These are phyloP conservation scores for Taxillus chinensis DNA, from an alignment of 164 flowering plant species.

Conservation along the genomic window DNA sequence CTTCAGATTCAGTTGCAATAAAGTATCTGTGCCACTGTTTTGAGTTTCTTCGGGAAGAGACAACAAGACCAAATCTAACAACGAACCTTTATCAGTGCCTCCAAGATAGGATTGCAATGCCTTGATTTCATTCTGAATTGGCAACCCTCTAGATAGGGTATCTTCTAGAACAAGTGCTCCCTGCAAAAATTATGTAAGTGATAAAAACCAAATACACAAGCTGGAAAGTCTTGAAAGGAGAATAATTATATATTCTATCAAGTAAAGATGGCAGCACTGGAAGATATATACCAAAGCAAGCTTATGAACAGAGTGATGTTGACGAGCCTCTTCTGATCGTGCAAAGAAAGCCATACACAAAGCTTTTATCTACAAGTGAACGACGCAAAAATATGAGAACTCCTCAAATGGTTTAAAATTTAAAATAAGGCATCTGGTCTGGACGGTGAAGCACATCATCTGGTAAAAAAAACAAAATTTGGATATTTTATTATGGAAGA, in stretches of 20 bases:
- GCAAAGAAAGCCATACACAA: slow-evolving; percentile 96
- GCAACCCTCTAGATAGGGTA: slow-evolving; percentile 81
- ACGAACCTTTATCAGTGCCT: slow-evolving; percentile 63
- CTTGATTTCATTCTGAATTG: slow-evolving; percentile 63
- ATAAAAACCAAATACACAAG: background rate
- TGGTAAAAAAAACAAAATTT: too few species aligned
- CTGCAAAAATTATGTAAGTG: slow-evolving; percentile 25
- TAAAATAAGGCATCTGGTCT: background rate
- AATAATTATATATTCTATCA: background rate
- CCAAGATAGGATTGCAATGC: slow-evolving; percentile 51
- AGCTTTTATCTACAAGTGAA: slow-evolving; percentile 63
- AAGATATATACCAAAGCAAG: slow-evolving; percentile 66
- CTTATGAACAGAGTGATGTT: slow-evolving; percentile 78
- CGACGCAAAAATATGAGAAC: background rate
- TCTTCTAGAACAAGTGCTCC: slow-evolving; percentile 89
- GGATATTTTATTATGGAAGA: too few species aligned
- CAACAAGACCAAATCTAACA: slow-evolving; percentile 67
- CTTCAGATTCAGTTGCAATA: slow-evolving; percentile 66
- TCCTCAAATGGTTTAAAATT: background rate
- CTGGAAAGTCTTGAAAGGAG: background rate
- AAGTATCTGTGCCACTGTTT: slow-evolving; percentile 55
- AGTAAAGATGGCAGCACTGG: background rate
- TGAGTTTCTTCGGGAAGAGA: slow-evolving; percentile 79
- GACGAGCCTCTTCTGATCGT: slow-evolving; percentile 86
- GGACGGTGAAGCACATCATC: too few species aligned